Base-by-base conservation (phyloP, 2,329 filamentous ascomycete genomes). In the Botryotinia convoluta region DNA sequence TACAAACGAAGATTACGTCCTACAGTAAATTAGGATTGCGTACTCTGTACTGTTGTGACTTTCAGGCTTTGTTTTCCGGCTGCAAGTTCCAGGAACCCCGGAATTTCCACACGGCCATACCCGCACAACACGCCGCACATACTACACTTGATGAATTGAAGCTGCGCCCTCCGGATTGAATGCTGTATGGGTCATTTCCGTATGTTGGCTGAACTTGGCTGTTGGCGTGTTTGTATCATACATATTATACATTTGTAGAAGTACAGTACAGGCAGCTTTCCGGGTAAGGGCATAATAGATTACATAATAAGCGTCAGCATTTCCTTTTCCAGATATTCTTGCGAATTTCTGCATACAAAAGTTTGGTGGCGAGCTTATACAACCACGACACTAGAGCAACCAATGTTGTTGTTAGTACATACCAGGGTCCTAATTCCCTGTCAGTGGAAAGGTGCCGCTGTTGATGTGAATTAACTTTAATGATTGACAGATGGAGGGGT, bases 81-180 rank as follows among this genome's bases (percentile, higher is more conserved):
- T 72, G 71, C 54, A 69, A 72, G 63, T 72, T 59, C 63, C 44
- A 26, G 32, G 32, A 72, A 72, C 54, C 71, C 71, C 71, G 63
- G 71, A 69, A 69, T 69, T 72, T 48, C 71, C 71, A 72, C 71
- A 72, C 71, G 71, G 71, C 63, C 63, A 57, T 68, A 72, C 54
- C 71, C 71, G 71, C 42, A 72, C 54, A 57, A 48, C 65, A 69
- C 29, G 61, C 35, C 18, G 71, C 35, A 54, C 42, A 57, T 4
- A 57, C n/a, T 29, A 61, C 71, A 45, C 32, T 68, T 44, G 48
- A 48, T 61, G 48, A 45, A 72, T 67, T 45, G 35, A 32, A 29
- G 29, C 51, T 37, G 32, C 29, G 32, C 45, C 61, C 39, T 57
- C 20, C 5, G 20, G 45, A 35, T 72, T n/a, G 26, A 37, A 29